phyloP scores from a whole-genome alignment of 176 grass and related monocot genomes.

The Oryza officinalis region DNA sequence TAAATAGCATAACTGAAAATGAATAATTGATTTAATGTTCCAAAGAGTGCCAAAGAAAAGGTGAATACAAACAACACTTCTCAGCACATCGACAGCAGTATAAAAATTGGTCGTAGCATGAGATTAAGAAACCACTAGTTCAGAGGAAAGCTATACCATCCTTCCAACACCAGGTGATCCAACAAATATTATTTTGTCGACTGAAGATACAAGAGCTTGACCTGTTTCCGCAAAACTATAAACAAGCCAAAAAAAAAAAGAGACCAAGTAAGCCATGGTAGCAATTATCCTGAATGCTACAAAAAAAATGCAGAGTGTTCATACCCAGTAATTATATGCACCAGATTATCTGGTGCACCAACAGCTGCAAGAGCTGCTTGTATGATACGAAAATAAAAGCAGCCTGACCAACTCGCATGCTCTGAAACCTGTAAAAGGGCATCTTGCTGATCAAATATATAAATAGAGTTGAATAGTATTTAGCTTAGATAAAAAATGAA shows the following conservation, averaged over 20 bases:
- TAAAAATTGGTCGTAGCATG: conserved; percentile 9
- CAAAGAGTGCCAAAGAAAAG: background rate
- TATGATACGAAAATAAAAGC: conserved; percentile 95
- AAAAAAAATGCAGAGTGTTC: conserved; percentile 19
- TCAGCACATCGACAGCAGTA: conserved; percentile 6
- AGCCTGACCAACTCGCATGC: conserved; percentile 96
- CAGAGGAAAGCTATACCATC: conserved; percentile 63
- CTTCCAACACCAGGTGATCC: conserved; percentile 95
- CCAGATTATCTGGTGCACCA: conserved; percentile 91
- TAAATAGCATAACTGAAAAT: background rate
- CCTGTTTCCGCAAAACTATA: conserved; percentile 92
- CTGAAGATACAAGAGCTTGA: conserved; percentile 94
- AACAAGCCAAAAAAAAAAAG: conserved; percentile 13
- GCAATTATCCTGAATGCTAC: conserved; percentile 9
- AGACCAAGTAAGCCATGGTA: background rate
- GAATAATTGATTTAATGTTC: background rate
- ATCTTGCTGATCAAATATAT: conserved; percentile 30
- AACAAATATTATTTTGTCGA: conserved; percentile 99
- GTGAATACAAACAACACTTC: background rate
- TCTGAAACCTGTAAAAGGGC: conserved; percentile 69
- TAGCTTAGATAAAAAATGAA: conserved; percentile 3
- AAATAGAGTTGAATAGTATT: background rate
- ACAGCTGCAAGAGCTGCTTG: conserved; percentile 96
- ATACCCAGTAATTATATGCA: conserved; percentile 97
- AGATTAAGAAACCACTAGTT: conserved; percentile 29